These are phyloP conservation scores for Lodderomyces theae DNA, from an alignment of 1,139 yeast species.

Conservation along the genomic window DNA sequence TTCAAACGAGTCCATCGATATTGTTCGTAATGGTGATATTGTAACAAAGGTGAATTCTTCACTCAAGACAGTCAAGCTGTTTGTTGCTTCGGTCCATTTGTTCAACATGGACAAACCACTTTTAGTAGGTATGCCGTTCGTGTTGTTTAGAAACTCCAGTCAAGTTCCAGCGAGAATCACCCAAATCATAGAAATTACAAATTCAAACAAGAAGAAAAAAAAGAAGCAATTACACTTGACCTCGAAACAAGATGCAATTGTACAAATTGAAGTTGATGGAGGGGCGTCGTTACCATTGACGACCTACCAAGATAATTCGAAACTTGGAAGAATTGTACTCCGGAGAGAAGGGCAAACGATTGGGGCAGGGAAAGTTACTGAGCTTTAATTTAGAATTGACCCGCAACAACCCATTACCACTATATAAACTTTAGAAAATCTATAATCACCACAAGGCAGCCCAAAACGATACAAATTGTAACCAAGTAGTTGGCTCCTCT, in stretches of 20 bases:
- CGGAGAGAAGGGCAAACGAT: conserved; percentile 84
- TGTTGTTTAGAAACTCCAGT: conserved; percentile 77
- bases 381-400: conserved; percentile 13
- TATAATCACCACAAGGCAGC: conserved; percentile 58
- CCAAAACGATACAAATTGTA: conserved; percentile 58
- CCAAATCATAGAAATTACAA: conserved; percentile 50
- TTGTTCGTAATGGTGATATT: conserved; percentile 64
- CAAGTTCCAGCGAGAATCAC: conserved; percentile 71
- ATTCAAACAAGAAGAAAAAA: conserved; percentile 19
- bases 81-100: conserved; percentile 57
- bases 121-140: conserved; percentile 78
- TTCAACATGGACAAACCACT: conserved; percentile 76
- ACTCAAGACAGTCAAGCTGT: conserved; percentile 48
- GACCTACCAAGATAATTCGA: conserved; percentile 54
- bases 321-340: conserved; percentile 77
- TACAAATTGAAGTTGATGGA: conserved; percentile 61
- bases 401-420: conserved; percentile 5
- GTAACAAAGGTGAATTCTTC: conserved; percentile 49
- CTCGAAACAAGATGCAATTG: conserved; percentile 69
- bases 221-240: conserved; percentile 69
- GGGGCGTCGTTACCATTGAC: conserved; percentile 61
- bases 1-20: conserved; percentile 50
- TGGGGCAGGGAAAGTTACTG: conserved; percentile 74
- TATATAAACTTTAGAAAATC: conserved; percentile 48
- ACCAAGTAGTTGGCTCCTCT: conserved; percentile 68